Evolutionary conservation across 2,329 filamentous ascomycete species (phyloP), one percentile per base, ranked within the genome.

Genomic region (Ascochyta lentis): DNA sequence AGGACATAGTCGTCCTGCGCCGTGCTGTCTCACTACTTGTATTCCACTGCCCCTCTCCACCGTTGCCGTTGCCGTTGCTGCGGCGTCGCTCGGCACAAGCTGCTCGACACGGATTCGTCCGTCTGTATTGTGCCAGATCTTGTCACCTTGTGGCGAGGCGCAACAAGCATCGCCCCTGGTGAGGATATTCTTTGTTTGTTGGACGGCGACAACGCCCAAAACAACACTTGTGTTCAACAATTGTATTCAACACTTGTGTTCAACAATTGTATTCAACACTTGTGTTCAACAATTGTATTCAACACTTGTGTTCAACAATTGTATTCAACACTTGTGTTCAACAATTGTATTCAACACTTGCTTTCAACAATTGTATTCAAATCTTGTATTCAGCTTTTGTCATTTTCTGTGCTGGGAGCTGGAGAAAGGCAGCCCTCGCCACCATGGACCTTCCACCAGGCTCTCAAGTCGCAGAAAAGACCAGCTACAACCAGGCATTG

Each of bases 91-190:
- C 15, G 49, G 41, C 22, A 34, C 19, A 16, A 6, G 16, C n/a
- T 6, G 13, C 22, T 22, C 12, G 16, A 9, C 24, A 16, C 23
- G 15, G 23, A 15, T 19, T 22, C 12, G 42, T 45, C 31, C 24
- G 23, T 31, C 41, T 49, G 53, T 31, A 37, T 34, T 26, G 29
- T 51, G 47, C 40, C 31, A 34, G n/a, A 31, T 35, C 44, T 48
- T 43, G 43, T 56, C 47, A 47, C 53, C 22, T 39, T 23, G 47
- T 56, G 37, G 43, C 53, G 44, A 56, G 34, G 24, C 10, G 42
- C 29, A 31, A 13, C 47, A 47, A 47, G 53, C 47, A 51, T 56
- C n/a, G 47, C 42, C 53, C 46, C 53, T 51, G 53, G 48, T 19
- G 37, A 12, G 19, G 42, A 51, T 40, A 34, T 43, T 43, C 24